A percentile compares a stretch with the other conserved stretches of the same genome.
These are phyloP conservation scores for Psophocarpus tetragonolobus DNA, from an alignment of 306 rosid species.

Conservation along the genomic window DNA sequence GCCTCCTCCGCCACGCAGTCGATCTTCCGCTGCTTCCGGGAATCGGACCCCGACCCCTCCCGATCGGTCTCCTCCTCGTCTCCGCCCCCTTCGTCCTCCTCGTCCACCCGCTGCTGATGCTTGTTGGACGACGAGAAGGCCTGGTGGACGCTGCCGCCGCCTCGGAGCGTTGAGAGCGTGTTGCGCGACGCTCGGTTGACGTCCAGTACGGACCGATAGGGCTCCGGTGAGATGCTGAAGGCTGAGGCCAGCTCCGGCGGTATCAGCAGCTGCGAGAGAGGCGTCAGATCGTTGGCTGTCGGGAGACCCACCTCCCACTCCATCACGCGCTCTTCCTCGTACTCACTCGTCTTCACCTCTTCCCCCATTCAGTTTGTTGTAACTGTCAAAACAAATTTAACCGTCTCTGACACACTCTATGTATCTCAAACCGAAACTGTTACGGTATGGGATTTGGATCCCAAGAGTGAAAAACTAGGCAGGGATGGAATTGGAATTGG, in stretches of 20 bases:
- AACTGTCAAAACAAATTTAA: not conserved
- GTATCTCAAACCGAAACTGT: not conserved
- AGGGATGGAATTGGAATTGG: not conserved
- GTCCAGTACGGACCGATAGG: constrained; percentile 54
- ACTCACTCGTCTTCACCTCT: constrained; percentile 64
- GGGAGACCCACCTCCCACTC: constrained; percentile 92
- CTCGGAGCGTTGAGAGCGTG: constrained; percentile 67
- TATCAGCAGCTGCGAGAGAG: constrained; percentile 69
- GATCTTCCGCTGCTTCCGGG: constrained; percentile 57
- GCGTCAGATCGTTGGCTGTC: constrained; percentile 57
- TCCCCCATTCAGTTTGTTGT: constrained; percentile 54
- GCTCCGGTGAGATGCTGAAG: constrained; percentile 79
- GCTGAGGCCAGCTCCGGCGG: constrained; percentile 84
- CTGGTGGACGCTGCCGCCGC: constrained; percentile 32
- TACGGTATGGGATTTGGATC: constrained; percentile 19
- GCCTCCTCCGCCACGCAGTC: constrained; percentile 65
- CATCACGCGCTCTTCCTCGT: constrained; percentile 56
- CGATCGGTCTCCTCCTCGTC: constrained; percentile 50
- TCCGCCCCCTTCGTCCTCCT: constrained; percentile 31
- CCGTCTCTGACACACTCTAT: not conserved
- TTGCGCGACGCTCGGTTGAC: constrained; percentile 79
- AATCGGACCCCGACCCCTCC: constrained; percentile 58
- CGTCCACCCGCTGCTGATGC: constrained; percentile 11
- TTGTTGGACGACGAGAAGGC: constrained; percentile 48
- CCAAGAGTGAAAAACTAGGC: not conserved